These are phyloP conservation scores for Fusarium illudens DNA, from an alignment of 2,329 filamentous ascomycete species.

Conservation along the genomic window DNA sequence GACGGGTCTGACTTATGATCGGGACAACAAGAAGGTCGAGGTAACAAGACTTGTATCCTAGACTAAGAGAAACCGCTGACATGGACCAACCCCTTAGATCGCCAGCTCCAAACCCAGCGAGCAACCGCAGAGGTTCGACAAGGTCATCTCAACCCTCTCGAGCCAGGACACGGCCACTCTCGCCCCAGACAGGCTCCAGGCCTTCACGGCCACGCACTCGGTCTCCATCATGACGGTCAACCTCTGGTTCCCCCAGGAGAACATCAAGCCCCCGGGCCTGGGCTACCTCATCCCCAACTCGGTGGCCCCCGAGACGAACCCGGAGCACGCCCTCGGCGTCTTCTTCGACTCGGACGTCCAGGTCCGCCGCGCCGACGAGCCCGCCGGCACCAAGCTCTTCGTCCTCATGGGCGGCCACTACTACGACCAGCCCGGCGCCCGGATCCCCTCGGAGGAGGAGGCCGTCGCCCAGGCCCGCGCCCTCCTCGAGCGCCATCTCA, in stretches of 20 bases:
- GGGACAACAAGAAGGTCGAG: slow-evolving; percentile 49
- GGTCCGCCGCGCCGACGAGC: slow-evolving; percentile 59
- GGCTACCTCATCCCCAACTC: slow-evolving; percentile 90
- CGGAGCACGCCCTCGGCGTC: slow-evolving; percentile 85
- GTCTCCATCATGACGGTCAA: slow-evolving; percentile 94
- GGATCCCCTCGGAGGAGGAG: slow-evolving; percentile 67
- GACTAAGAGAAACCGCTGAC: not conserved
- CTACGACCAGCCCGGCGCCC: slow-evolving; percentile 65
- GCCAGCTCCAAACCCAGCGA: slow-evolving; percentile 14
- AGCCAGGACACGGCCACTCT: slow-evolving; percentile 55
- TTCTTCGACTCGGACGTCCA: slow-evolving; percentile 82
- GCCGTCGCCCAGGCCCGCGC: slow-evolving; percentile 74
- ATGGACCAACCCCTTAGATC: slow-evolving; percentile 17
- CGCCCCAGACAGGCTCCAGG: slow-evolving; percentile 52
- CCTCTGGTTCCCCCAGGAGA: slow-evolving; percentile 76
- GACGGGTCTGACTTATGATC: slow-evolving; percentile 53
- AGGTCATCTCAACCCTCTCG: slow-evolving; percentile 72
- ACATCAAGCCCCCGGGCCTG: slow-evolving; percentile 76
- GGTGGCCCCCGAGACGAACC: slow-evolving; percentile 75
- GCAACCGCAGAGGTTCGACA: slow-evolving; percentile 52
- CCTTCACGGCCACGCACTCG: slow-evolving; percentile 64
- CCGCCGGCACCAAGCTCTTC: slow-evolving; percentile 82
- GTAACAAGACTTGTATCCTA: slow-evolving; percentile 45
- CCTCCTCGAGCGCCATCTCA: slow-evolving; percentile 77
- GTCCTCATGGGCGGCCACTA: slow-evolving; percentile 96